Evolutionary conservation across 2,329 filamentous ascomycete species (phyloP).

Genomic region (Trichoderma citrinoviride): DNA sequence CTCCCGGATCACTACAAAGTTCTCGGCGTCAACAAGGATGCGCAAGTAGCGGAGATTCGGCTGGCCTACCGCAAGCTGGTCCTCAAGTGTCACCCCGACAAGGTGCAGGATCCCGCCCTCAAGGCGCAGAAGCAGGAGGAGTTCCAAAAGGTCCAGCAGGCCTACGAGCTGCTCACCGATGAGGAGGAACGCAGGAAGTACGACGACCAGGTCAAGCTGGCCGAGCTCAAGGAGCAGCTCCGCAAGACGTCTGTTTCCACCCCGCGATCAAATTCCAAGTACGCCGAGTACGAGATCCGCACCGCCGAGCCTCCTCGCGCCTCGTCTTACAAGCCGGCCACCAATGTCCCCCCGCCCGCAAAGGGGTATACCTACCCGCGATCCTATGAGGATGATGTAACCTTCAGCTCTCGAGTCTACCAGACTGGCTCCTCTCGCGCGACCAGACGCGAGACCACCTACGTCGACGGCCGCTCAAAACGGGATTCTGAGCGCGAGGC

Average conservation of each 20-base stretch:
- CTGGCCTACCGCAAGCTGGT: slow-evolving; percentile 81
- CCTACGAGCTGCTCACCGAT: slow-evolving; percentile 86
- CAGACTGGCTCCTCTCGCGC: slow-evolving; percentile 39
- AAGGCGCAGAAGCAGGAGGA: slow-evolving; percentile 79
- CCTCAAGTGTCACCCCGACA: slow-evolving; percentile 87
- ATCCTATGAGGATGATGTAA: slow-evolving; percentile 50
- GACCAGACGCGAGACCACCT: slow-evolving; percentile 48
- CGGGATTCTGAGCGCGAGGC: slow-evolving; percentile 42
- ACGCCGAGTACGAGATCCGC: slow-evolving; percentile 46
- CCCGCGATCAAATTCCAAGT: slow-evolving; percentile 41
- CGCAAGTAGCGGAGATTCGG: slow-evolving; percentile 69
- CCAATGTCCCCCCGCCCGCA: slow-evolving; percentile 33
- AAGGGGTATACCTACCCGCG: slow-evolving; percentile 37
- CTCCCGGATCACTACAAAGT: slow-evolving; percentile 75
- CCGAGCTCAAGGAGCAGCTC: slow-evolving; percentile 59
- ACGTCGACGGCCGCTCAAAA: slow-evolving; percentile 46
- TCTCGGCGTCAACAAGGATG: slow-evolving; percentile 71
- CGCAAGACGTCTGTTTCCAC: slow-evolving; percentile 42
- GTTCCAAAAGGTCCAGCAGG: slow-evolving; percentile 89
- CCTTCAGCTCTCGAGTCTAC: slow-evolving; percentile 39
- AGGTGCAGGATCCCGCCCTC: slow-evolving; percentile 73
- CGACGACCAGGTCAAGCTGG: slow-evolving; percentile 70
- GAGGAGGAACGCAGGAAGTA: slow-evolving; percentile 70
- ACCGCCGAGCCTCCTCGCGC: slow-evolving; percentile 51
- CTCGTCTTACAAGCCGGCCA: slow-evolving; percentile 40